Evolutionary conservation across 176 grass and related monocot species (phyloP), one percentile per base, ranked within the genome.

Genomic region (Ananas comosus): DNA sequence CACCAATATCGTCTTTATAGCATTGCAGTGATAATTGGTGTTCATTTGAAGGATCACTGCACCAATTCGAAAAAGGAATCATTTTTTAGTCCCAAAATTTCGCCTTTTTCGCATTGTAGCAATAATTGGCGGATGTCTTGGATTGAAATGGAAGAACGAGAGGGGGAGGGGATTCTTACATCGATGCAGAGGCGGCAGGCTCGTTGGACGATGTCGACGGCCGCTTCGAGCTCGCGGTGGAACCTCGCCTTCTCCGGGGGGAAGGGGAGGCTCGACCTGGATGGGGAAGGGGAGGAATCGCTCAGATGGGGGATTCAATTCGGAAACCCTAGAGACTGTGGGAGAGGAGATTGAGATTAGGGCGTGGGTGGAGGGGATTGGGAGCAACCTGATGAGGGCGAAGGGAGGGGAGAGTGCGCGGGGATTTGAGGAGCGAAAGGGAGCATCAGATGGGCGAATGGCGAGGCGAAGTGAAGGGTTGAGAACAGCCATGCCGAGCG

Each of bases 121-220:
- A 68, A 48, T 50, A 50, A 48, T 50, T 3, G 9, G 9, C 6
- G 6, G 16, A 12, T 51, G 1, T 69, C 51, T 51, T 17, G 16
- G 14, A 42, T 42, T 42, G 54, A 59, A 59, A 19, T 59, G 54
- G 13, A 18, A 75, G 49, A 49, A 63, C 10, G 51, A 64, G 48
- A 49, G 74, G 25, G 25, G 8, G 22, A n/a, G 50, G 61, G 67
- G 72, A 65, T 75, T 76, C 57, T 73, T 79, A 92, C 93, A 83
- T 96, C 89, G 16, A 92, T 77, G 78, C 86, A 96, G 64, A 92
- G 71, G 61, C 73, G 75, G 75, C 88, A 92, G 64, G 93, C 86
- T 50, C 74, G 77, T 81, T 96, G 83, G 57, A 96, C 79, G n/a
- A 64, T 66, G n/a, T 79, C 83, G 18, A 77, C 64, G 13, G 84